Conservation (phyloP, 441 rosid species). For the Jatropha podagrica region DNA sequence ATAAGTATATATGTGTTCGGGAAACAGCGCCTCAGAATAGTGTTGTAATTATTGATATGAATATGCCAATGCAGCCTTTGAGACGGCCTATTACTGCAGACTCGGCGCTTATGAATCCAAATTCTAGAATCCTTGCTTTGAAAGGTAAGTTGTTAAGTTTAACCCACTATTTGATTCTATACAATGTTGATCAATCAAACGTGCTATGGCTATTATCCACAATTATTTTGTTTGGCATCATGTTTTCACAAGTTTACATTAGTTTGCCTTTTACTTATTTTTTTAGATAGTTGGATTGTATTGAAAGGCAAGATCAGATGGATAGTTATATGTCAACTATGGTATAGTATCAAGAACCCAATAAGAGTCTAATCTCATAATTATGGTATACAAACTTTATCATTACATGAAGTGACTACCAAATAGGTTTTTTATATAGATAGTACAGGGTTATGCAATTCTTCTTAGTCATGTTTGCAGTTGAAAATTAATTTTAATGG, state of each 20-base stretch:
- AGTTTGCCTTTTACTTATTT: neutral
- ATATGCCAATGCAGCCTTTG: conserved; percentile 92
- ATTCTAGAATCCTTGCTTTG: conserved; percentile 84
- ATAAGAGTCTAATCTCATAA: neutral
- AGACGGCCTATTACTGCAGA: conserved; percentile 97
- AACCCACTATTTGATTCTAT: neutral
- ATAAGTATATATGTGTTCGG: conserved; percentile 64
- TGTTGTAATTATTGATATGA: conserved; percentile 93
- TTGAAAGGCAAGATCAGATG: neutral
- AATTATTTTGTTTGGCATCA: neutral
- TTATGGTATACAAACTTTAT: neutral
- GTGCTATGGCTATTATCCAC: neutral
- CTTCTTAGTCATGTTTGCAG: neutral
- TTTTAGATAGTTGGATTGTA: conserved; percentile 3
- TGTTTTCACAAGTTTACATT: neutral
- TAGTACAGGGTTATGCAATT: neutral
- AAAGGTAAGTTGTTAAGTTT: conserved; percentile 50
- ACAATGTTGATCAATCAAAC: neutral
- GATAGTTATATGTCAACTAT: no score
- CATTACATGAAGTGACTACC: neutral
- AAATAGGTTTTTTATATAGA: neutral
- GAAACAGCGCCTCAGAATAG: conserved; percentile 98
- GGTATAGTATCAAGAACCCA: no score
- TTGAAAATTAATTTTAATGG: neutral
- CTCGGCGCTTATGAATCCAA: conserved; percentile 97